These are phyloP conservation scores for Ambispora gerdemannii DNA, from an alignment of 192 early-diverging fungal species.

Conservation along the genomic window DNA sequence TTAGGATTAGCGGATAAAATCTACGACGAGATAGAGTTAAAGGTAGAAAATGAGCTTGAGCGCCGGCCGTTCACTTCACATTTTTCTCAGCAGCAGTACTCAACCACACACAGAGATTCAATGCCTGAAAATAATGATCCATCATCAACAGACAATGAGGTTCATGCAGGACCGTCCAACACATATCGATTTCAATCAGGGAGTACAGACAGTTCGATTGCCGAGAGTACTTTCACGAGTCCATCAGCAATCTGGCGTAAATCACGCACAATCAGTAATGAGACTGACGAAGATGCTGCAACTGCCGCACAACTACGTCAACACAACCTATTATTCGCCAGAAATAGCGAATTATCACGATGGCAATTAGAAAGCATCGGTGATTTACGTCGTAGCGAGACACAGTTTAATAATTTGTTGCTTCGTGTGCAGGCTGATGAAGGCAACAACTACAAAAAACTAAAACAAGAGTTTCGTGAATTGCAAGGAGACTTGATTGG, in stretches of 20 bases:
- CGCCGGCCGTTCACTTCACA: not conserved
- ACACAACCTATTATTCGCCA: not conserved
- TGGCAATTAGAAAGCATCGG: not conserved
- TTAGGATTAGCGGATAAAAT: not conserved
- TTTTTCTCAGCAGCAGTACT: not conserved
- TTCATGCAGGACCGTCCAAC: not conserved
- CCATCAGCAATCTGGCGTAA: not conserved
- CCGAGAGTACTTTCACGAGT: not conserved
- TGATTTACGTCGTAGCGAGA: not conserved
- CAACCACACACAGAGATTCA: not conserved
- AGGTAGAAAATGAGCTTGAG: not conserved
- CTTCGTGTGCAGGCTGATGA: not conserved
- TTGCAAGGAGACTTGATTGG: not conserved
- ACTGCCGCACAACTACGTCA: not conserved
- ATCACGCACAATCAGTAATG: not conserved
- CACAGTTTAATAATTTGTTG: not conserved
- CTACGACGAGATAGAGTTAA: not conserved
- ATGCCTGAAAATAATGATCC: not conserved
- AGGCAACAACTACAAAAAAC: not conserved
- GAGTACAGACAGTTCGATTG: too few relatives aligned
- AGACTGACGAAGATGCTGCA: not conserved
- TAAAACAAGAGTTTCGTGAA: not conserved
- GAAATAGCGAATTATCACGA: not conserved
- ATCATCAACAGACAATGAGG: not conserved
- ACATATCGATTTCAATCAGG: too few relatives aligned